Evolutionary conservation across 768 basidiomycete species (phyloP).

Genomic region (Mrakia gelida): DNA sequence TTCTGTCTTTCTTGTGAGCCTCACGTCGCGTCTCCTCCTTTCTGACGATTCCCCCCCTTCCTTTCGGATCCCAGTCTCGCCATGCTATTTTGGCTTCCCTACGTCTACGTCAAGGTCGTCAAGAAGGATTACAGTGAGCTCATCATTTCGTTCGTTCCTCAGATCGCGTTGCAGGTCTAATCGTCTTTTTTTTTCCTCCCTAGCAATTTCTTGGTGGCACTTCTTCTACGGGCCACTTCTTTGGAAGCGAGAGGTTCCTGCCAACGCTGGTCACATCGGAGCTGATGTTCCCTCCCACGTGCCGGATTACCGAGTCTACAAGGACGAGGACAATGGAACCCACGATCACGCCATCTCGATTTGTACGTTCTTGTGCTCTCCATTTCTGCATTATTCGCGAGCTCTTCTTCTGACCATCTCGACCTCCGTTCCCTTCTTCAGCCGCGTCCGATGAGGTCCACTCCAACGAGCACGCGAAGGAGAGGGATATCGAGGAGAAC

Average conservation of each 20-base stretch:
- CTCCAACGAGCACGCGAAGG: neutral
- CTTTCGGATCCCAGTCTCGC: no score
- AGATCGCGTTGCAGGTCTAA: neutral
- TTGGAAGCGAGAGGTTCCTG: conserved; percentile 45
- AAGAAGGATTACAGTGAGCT: conserved; percentile 46
- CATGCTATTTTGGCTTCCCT: conserved; percentile 48
- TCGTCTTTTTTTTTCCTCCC: neutral
- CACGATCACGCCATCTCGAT: neutral
- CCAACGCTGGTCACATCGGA: conserved; percentile 37
- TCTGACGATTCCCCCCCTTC: no score
- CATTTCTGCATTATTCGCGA: neutral
- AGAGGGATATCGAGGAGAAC: conserved; percentile 12
- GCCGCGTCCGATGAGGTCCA: neutral
- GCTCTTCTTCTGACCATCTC: neutral
- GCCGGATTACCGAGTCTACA: conserved; percentile 43
- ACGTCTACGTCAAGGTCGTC: conserved; percentile 46
- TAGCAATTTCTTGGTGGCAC: conserved; percentile 45
- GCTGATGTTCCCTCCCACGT: conserved; percentile 37
- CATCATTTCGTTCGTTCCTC: neutral
- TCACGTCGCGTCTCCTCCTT: no score
- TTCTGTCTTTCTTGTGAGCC: no score
- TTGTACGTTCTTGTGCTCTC: neutral
- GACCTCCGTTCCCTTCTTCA: neutral
- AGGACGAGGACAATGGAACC: conserved; percentile 3
- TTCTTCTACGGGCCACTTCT: conserved; percentile 49